A percentile compares a stretch with the other conserved stretches of the same genome.
phyloP scores from a whole-genome alignment of 495 filamentous ascomycete genomes.

The Lophiostoma macrostomum region DNA sequence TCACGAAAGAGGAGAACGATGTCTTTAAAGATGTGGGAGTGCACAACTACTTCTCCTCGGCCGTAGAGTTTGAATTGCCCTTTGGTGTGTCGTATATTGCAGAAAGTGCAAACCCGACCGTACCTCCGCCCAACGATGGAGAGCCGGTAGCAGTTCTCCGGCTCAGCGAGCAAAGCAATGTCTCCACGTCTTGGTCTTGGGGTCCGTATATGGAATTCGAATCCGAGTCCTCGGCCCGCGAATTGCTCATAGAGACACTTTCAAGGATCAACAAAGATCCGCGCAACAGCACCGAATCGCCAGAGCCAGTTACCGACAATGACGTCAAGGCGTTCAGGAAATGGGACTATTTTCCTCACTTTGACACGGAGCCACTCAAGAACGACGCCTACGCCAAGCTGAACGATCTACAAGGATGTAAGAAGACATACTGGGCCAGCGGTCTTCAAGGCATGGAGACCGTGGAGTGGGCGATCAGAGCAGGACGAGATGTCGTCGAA shows the following conservation, averaged over 20 bases:
- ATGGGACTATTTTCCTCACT: constrained; percentile 36
- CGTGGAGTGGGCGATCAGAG: constrained; percentile 30
- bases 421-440: constrained; percentile 30
- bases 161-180: constrained; percentile 4
- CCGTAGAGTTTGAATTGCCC: constrained; percentile 19
- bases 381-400: constrained; percentile 21
- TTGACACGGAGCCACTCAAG: constrained; percentile 16
- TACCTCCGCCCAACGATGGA: constrained; percentile 22
- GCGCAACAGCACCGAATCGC: constrained; percentile 9
- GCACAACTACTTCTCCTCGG: constrained; percentile 31
- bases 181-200: constrained; percentile 32
- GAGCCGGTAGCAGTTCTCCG: constrained; percentile 29
- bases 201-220: constrained; percentile 22
- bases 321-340: constrained; percentile 30
- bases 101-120: not conserved
- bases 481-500: constrained; percentile 28
- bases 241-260: constrained; percentile 21
- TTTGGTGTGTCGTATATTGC: constrained; percentile 27
- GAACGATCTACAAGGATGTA: constrained; percentile 27
- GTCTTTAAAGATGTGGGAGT: constrained; percentile 23
- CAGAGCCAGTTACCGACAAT: not conserved
- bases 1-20: constrained; percentile 16
- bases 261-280: constrained; percentile 34
- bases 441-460: constrained; percentile 29
- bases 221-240: constrained; percentile 9